Evolutionary conservation across 345 rosid species (phyloP), one percentile per base, ranked within the genome.

Genomic region (Mangifera indica): DNA sequence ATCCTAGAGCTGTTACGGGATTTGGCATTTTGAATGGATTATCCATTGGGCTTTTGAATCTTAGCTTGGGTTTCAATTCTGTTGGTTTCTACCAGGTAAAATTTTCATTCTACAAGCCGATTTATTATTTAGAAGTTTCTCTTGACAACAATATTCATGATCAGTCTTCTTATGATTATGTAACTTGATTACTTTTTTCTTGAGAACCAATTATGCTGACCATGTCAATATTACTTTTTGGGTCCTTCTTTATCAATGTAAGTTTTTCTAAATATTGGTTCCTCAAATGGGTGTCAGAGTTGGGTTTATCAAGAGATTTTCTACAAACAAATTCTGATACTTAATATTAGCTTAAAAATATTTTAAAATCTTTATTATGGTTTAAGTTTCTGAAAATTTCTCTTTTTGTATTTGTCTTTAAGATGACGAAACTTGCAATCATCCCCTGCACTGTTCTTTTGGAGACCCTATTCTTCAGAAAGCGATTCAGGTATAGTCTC

Each of bases 401-500:
- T 42, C 44, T 52, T 78, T 55, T 42, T 79, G 64, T 63, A 29
- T 59, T 70, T 65, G 72, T 48, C 44, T 60, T 75, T 76, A 76
- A 96, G 99, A 96, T 96, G 99, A 96, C 99, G 29, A 96, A 96
- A 85, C 83, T 96, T 84, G 99, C 99, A 40, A 96, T 96, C 68
- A 96, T 96, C 74, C 99, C 99, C 14, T 96, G 98, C 72, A 96
- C 99, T 45, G 97, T 96, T 81, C 91, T 96, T 64, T 80, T 96
- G 91, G 99, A 96, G 91, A 96, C 98, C 8, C 84, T 96, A 79
- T 96, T 96, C 87, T 96, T 93, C 88, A 85, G 97, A 80, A 96
- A 96, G 84, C 81, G 63, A 65, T 96, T 96, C 93, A 96, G 99
- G 99, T 93, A 65, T 14, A 49, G 15, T n/a, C n/a, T n/a, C n/a